phyloP scores from a whole-genome alignment of 257 asterid genomes.

The Solanum rostratum region DNA sequence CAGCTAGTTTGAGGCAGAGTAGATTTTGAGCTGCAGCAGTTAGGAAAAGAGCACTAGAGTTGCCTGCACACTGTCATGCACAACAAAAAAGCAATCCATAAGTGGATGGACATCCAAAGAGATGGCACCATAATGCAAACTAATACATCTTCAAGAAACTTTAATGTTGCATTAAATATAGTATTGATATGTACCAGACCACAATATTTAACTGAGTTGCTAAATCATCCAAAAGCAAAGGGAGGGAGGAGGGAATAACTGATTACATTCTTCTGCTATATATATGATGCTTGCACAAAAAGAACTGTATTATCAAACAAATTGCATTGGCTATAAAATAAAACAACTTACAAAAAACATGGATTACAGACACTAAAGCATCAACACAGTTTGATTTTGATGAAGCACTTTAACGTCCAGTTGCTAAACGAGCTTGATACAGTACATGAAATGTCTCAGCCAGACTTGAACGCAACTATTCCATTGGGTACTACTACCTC shows the following conservation, averaged over 20 bases:
- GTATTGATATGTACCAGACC: background rate
- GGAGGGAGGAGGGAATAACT: background rate
- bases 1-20: conserved; percentile 90
- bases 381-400: background rate
- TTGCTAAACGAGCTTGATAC: background rate
- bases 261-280: background rate
- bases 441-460: background rate
- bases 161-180: background rate
- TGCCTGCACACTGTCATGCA: conserved; percentile 76
- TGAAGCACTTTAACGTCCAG: background rate
- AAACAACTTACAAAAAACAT: background rate
- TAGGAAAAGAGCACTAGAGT: conserved; percentile 98
- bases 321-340: background rate
- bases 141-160: background rate
- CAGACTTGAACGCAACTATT: background rate
- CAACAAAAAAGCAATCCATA: conserved; percentile 22
- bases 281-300: background rate
- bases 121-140: background rate
- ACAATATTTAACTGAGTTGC: background rate
- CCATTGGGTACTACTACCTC: background rate
- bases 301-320: background rate
- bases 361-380: background rate
- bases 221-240: background rate
- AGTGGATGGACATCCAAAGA: conserved; percentile 10
- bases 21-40: conserved; percentile 99